Evolutionary conservation across 2,329 filamentous ascomycete species (phyloP).

Genomic region (Colletotrichum zoysiae): DNA sequence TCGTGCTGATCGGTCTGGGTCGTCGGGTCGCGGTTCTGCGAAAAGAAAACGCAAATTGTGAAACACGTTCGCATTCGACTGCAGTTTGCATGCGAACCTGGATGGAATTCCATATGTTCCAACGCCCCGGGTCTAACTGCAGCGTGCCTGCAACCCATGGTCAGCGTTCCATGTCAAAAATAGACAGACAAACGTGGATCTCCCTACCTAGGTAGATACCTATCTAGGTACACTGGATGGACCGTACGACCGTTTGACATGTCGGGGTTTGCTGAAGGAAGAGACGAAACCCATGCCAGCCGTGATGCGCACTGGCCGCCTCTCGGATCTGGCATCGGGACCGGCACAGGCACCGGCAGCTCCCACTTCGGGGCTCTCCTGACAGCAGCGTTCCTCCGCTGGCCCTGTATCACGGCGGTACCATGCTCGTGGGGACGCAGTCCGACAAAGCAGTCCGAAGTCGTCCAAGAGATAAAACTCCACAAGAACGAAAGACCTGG

Average conservation of each 20-base stretch:
- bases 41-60: not conserved
- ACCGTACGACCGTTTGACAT: not conserved
- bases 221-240: too few relatives aligned
- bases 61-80: not conserved
- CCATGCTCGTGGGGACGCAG: not conserved
- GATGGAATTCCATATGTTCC: not conserved
- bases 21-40: not conserved
- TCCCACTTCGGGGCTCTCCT: not conserved
- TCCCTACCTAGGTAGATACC: too few relatives aligned
- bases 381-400: not conserved
- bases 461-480: not conserved
- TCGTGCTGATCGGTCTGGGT: not conserved
- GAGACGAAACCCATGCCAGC: conserved; percentile 6
- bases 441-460: not conserved
- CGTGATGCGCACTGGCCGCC: not conserved
- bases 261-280: conserved; percentile 23
- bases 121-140: not conserved
- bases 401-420: too few relatives aligned
- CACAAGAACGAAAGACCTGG: too few relatives aligned
- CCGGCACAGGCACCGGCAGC: not conserved
- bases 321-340: not conserved
- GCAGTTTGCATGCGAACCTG: not conserved
- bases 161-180: not conserved
- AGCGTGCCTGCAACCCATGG: too few relatives aligned
- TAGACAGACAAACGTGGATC: not conserved